Conservation (phyloP, 2,329 filamentous ascomycete species). For the Phaeoacremonium minimum region DNA sequence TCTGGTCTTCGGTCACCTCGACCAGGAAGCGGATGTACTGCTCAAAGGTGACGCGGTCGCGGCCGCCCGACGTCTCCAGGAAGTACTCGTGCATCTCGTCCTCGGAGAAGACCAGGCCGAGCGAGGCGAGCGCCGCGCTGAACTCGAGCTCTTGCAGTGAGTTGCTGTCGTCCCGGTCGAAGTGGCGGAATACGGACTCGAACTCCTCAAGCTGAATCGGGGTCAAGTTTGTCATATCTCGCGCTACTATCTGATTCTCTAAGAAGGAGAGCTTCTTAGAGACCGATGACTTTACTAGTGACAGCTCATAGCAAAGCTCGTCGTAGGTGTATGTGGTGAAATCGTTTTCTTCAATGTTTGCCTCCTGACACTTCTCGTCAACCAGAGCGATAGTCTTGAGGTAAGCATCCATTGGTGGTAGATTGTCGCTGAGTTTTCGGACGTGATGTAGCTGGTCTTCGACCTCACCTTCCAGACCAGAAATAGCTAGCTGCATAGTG, state of each 20-base stretch:
- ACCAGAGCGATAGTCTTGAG: slow-evolving; percentile 81
- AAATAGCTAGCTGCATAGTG: slow-evolving; percentile 90
- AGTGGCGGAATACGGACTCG: slow-evolving; percentile 96
- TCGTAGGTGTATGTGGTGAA: slow-evolving; percentile 99
- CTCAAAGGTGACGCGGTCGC: slow-evolving; percentile 86
- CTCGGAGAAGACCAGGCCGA: slow-evolving; percentile 94
- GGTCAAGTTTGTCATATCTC: slow-evolving; percentile 97
- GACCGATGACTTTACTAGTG: slow-evolving; percentile 85
- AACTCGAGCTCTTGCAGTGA: slow-evolving; percentile 91
- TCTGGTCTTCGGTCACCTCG: slow-evolving; percentile 96
- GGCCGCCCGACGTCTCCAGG: slow-evolving; percentile 74
- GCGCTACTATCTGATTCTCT: slow-evolving; percentile 96
- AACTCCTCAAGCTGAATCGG: slow-evolving; percentile 98
- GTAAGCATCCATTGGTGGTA: slow-evolving; percentile 87
- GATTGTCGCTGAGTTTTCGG: slow-evolving; percentile 75
- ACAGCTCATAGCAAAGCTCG: slow-evolving; percentile 88
- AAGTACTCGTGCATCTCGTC: slow-evolving; percentile 98
- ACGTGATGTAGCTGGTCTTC: slow-evolving; percentile 92
- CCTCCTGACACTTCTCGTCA: slow-evolving; percentile 86
- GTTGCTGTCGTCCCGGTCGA: slow-evolving; percentile 90
- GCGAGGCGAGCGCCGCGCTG: slow-evolving; percentile 87
- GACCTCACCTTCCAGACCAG: slow-evolving; percentile 93
- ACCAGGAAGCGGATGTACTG: slow-evolving; percentile 99
- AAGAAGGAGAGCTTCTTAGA: slow-evolving; percentile 95
- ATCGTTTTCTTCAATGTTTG: slow-evolving; percentile 98